Base-by-base conservation (phyloP, 148 eudicot species). In the Vaccinium darrowii region DNA sequence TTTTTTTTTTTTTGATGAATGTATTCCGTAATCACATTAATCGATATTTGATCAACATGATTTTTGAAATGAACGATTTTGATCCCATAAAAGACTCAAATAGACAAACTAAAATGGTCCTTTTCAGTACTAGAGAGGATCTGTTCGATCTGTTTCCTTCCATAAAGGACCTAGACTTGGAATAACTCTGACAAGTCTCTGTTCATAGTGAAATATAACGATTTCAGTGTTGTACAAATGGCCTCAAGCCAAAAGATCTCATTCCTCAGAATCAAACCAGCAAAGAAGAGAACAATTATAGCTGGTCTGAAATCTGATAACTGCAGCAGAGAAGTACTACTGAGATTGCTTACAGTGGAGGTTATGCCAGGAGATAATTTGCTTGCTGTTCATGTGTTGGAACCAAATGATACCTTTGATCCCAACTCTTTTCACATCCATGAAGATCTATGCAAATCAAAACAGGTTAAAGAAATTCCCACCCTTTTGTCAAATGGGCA, bases 401-500 rank as follows among this genome's bases (percentile, higher is more conserved):
- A 82, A 36, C 47, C 84, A 25, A 53, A 86, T 79, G 90, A 84
- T 74, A 13, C 54, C 19, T 88, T 88, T 57, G 88, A 88, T 80
- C 87, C 87, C 0, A 88, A 88, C 49, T 78, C 81, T 13, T 88
- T 88, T 51, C 88, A 86, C 23, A 86, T 86, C 47, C 88, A 88
- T 54, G 90, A 88, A 86, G 90, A 88, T 86, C 67, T 88, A 43
- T 88, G 90, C 85, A 88, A 88, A 73, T 86, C 90, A 10, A 88
- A 86, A 83, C 85, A 84, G 87, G 90, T 86, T 7, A 51, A 51
- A 16, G 18, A 21, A 4, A 13, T 47, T 51, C 47, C 49, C 10
- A 14, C 15, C 74, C 18, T 13, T 10, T 19, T 3, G 11, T 82
- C 53, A 62, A 43, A 60, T 62, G 54, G 16, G 23, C 6, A 27